Percentiles rank a stretch among this genome's conserved stretches.
Conservation (phyloP, 139 green algal genomes). For the Chlamydomonas sphaeroides region DNA sequence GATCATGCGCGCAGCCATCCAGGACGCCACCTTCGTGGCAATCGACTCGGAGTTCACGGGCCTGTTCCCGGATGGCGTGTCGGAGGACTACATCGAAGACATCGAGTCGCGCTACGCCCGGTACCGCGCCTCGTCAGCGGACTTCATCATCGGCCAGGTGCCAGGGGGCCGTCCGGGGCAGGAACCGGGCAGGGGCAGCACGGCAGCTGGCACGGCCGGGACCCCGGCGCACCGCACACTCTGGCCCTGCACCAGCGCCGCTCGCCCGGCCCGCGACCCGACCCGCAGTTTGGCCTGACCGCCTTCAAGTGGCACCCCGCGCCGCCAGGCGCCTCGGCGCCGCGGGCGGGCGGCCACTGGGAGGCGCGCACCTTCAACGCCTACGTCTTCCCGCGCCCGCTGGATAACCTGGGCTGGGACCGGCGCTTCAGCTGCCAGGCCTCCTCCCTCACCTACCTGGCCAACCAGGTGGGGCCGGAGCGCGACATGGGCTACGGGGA, state of each 20-base stretch:
- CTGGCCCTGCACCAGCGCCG: neutral
- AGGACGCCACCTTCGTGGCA: conserved; percentile 54
- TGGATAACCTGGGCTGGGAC: conserved; percentile 50
- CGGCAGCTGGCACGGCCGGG: no score
- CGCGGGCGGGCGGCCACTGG: conserved; percentile 5
- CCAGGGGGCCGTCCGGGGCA: no score
- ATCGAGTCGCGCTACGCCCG: conserved; percentile 40
- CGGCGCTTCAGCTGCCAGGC: conserved; percentile 78
- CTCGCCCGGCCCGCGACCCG: no score
- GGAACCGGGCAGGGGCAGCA: no score
- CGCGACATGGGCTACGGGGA: neutral
- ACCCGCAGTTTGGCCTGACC: conserved; percentile 52
- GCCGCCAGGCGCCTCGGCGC: neutral
- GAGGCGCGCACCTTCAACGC: conserved; percentile 81
- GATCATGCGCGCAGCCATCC: conserved; percentile 55
- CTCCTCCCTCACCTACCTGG: conserved; percentile 73
- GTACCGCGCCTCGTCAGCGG: neutral
- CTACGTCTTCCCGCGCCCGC: conserved; percentile 70
- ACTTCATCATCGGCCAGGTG: conserved; percentile 80
- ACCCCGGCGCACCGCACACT: no score
- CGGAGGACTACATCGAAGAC: conserved; percentile 53
- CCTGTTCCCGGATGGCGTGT: conserved; percentile 29
- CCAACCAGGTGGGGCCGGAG: neutral
- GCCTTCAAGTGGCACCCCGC: conserved; percentile 50
- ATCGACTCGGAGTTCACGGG: conserved; percentile 83